Evolutionary conservation across 768 basidiomycete genomes (phyloP).

Genomic region (Boletus rufocinnamomeus): DNA sequence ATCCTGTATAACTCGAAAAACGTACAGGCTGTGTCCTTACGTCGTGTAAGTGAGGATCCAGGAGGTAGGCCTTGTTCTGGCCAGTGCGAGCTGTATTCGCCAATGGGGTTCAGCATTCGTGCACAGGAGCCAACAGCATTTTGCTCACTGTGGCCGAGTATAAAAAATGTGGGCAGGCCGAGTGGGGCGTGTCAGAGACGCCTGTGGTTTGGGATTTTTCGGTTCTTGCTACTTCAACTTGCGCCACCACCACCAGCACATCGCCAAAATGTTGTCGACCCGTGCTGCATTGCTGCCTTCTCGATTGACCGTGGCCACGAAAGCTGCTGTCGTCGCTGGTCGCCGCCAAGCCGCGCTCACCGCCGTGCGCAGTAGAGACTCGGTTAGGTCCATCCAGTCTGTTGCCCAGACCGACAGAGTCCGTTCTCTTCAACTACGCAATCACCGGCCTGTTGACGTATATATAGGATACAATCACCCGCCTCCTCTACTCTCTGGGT

Average conservation of each 20-base stretch:
- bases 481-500: slow-evolving; percentile 94
- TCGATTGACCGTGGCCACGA: slow-evolving; percentile 41
- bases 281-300: slow-evolving; percentile 27
- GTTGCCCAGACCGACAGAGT: slow-evolving; percentile 78
- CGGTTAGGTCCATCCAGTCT: slow-evolving; percentile 53
- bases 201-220: not conserved
- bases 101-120: not conserved
- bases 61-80: not conserved
- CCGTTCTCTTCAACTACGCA: slow-evolving; percentile 25
- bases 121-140: slow-evolving; percentile 27
- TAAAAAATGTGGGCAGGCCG: not conserved
- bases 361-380: slow-evolving; percentile 41
- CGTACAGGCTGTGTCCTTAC: not conserved
- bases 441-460: slow-evolving; percentile 1
- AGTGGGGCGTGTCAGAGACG: not conserved
- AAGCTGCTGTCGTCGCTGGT: slow-evolving; percentile 49
- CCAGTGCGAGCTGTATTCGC: slow-evolving; percentile 12
- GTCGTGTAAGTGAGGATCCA: too few relatives aligned
- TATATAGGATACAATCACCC: slow-evolving; percentile 90
- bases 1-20: not conserved
- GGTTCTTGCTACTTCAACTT: not conserved
- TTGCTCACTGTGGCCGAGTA: slow-evolving; percentile 2
- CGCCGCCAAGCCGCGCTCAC: slow-evolving; percentile 42
- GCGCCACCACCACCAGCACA: slow-evolving; percentile 10
- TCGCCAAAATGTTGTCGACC: slow-evolving; percentile 32